Percentiles rank a stretch among this genome's conserved stretches.
Evolutionary conservation across 148 eudicot genomes (phyloP).

Genomic region (Beta vulgaris): DNA sequence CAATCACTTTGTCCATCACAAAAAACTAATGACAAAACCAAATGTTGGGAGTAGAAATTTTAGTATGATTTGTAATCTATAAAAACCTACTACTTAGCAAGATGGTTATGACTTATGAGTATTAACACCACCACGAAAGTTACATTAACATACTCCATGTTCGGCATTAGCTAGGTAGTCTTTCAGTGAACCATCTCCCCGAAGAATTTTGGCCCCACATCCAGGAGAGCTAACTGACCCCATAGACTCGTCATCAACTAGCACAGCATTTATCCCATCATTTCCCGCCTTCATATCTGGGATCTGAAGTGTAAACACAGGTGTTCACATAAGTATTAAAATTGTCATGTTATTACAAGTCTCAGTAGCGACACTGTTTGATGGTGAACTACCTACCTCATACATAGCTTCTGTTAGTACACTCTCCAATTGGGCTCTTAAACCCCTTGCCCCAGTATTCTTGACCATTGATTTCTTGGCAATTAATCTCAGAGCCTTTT

Average conservation of each 20-base stretch:
- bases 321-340: background rate
- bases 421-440: conserved; percentile 79
- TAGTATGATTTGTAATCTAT: background rate
- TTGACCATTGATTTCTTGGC: conserved; percentile 73
- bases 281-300: conserved; percentile 72
- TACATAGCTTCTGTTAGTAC: conserved; percentile 78
- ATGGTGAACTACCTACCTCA: conserved; percentile 51
- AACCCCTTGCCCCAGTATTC: conserved; percentile 91
- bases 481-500: conserved; percentile 69
- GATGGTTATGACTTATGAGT: background rate
- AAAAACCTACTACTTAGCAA: background rate
- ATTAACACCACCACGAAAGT: background rate
- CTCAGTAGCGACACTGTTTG: background rate
- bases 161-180: conserved; percentile 41
- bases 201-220: conserved; percentile 76
- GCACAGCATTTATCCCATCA: conserved; percentile 65
- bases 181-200: conserved; percentile 66
- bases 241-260: conserved; percentile 79
- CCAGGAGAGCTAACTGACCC: conserved; percentile 44
- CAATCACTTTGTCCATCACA: background rate
- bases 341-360: background rate
- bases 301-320: conserved; percentile 43
- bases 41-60: background rate
- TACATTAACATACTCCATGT: conserved; percentile 20
- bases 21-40: background rate